Base-by-base conservation (phyloP, 148 eudicot genomes). In the Rhododendron vialii region DNA sequence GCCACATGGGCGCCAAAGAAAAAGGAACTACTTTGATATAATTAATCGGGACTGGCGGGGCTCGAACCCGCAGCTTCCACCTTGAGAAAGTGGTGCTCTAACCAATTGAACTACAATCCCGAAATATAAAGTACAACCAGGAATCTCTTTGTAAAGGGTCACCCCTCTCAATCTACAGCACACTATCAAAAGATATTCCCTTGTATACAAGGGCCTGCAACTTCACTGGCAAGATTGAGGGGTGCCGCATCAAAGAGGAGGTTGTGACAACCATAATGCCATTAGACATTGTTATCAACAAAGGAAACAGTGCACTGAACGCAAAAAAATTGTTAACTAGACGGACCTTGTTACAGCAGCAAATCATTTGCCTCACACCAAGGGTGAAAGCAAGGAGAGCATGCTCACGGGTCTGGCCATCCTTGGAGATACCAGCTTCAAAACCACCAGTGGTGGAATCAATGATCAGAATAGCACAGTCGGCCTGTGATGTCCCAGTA, bases 381-480 rank as follows among this genome's bases (percentile, higher is more conserved):
- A 91, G 91, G 9, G 93, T 90, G 84, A 91, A 91, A 80, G 93
- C 92, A 88, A 91, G 91, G 74, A 91, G 80, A n/a, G 92, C 92
- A 71, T 92, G 93, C 78, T 92, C 93, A 88, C 93, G 92, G 87
- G 93, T 92, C 93, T 92, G 92, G 30, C 93, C 93, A 83, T 92
- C 91, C 89, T 92, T 92, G 78, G 92, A 92, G 61, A 92, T 92
- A 84, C 93, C 93, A 82, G 91, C 59, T 55, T 55, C 59, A 55
- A 55, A 55, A 55, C 59, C 59, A 55, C 59, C 59, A 55, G 59
- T 55, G 59, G 59, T 55, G 20, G 59, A 55, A 55, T 55, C 59
- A 55, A 55, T 55, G 59, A 55, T 55, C 5, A 55, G 59, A 55
- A 55, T 18, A 55, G 59, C 59, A 17, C 59, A 55, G 59, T 55